Percentiles rank a stretch among this genome's conserved stretches.
Conservation (phyloP, 1,139 yeast genomes). For the Hanseniaspora gamundiae region DNA sequence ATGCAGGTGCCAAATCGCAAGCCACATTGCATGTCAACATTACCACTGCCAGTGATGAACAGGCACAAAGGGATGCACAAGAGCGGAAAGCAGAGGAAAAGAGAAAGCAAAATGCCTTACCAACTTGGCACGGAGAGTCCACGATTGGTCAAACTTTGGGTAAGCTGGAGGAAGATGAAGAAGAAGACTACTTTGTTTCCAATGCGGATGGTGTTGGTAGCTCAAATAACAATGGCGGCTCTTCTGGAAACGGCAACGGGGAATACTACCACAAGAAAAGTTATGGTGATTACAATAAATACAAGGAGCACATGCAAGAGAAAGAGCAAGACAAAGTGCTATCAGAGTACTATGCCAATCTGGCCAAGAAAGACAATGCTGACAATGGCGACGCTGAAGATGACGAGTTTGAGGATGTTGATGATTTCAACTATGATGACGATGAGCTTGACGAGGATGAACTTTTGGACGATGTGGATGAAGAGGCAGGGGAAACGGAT, state of each 20-base stretch:
- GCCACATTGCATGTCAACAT: slow-evolving; percentile 82
- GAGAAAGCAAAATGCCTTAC: slow-evolving; percentile 86
- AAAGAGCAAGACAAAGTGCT: slow-evolving; percentile 47
- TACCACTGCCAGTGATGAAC: slow-evolving; percentile 75
- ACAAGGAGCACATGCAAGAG: slow-evolving; percentile 30
- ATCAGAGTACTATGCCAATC: slow-evolving; percentile 47
- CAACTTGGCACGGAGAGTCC: slow-evolving; percentile 89
- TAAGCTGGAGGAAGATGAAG: slow-evolving; percentile 36
- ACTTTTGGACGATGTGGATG: slow-evolving; percentile 67
- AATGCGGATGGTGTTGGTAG: slow-evolving; percentile 10
- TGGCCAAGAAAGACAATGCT: slow-evolving; percentile 42
- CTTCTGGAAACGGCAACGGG: neutral
- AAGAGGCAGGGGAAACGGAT: slow-evolving; percentile 68
- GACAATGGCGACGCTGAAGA: slow-evolving; percentile 35
- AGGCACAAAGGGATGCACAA: slow-evolving; percentile 50
- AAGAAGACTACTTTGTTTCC: slow-evolving; percentile 4
- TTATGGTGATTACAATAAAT: slow-evolving; percentile 5
- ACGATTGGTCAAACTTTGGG: slow-evolving; percentile 66
- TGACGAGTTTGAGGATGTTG: slow-evolving; percentile 24
- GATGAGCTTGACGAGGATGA: slow-evolving; percentile 33
- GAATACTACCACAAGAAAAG: slow-evolving; percentile 5
- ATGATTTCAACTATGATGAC: slow-evolving; percentile 13
- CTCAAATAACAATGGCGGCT: neutral
- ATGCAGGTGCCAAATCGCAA: slow-evolving; percentile 31
- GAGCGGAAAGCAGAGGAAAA: slow-evolving; percentile 63